These are phyloP conservation scores for Chaetomium sp. DNA, from an alignment of 2,329 filamentous ascomycete genomes.

Conservation along the genomic window DNA sequence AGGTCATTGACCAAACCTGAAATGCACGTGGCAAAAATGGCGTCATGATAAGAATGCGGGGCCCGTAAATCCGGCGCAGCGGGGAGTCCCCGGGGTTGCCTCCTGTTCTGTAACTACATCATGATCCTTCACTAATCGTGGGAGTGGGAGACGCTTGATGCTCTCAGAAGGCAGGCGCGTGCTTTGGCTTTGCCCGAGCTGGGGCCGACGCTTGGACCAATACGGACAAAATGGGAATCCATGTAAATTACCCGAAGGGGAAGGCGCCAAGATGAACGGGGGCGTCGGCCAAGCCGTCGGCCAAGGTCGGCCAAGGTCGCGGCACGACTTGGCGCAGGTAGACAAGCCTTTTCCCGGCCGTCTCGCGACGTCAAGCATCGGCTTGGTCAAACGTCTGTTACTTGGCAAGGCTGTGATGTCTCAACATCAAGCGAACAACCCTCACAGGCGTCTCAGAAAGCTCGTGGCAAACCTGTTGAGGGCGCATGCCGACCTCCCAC, in stretches of 20 bases:
- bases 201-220: constrained; percentile 3
- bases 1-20: not conserved
- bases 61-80: not conserved
- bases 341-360: constrained; percentile 14
- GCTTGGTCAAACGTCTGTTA: not conserved
- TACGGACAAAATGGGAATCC: not conserved
- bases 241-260: constrained; percentile 13
- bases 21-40: constrained; percentile 5
- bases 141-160: not conserved
- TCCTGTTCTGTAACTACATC: not conserved
- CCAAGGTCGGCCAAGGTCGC: constrained; percentile 11
- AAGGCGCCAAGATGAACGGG: constrained; percentile 21
- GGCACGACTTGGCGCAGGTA: constrained; percentile 14
- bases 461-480: not conserved
- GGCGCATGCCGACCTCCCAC: not conserved
- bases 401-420: constrained; percentile 16
- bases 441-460: not conserved
- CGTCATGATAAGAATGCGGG: not conserved
- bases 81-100: not conserved
- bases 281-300: constrained; percentile 14
- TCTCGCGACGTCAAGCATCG: constrained; percentile 3
- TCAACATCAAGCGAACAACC: not conserved
- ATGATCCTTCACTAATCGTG: too few species aligned
- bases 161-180: not conserved
- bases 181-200: constrained; percentile 12